Evolutionary conservation across 2,329 filamentous ascomycete genomes (phyloP).

Genomic region (Colletotrichum viniferum): DNA sequence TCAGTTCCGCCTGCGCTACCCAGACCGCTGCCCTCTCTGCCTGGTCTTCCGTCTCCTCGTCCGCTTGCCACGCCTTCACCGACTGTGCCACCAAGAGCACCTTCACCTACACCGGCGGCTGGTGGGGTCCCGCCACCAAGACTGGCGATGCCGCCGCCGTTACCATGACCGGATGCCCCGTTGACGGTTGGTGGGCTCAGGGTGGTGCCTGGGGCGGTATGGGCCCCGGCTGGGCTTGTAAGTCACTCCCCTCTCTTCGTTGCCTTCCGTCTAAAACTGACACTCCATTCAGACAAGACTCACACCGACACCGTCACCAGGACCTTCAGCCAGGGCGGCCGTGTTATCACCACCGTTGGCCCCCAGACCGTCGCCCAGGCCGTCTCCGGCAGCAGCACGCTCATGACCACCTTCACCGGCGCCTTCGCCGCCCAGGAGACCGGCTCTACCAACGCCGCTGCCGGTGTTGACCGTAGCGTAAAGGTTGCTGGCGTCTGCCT

Average conservation of each 20-base stretch:
- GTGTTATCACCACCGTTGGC: not conserved
- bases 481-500: conserved; percentile 22
- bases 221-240: conserved; percentile 24
- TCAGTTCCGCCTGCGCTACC: conserved; percentile 25
- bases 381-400: conserved; percentile 26
- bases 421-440: conserved; percentile 19
- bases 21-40: conserved; percentile 19
- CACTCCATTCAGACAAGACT: conserved; percentile 10
- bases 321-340: conserved; percentile 7
- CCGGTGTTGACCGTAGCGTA: not conserved
- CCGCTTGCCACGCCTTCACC: conserved; percentile 25
- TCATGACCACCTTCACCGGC: conserved; percentile 22
- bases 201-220: conserved; percentile 23
- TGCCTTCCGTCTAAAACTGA: not conserved
- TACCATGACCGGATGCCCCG: conserved; percentile 29
- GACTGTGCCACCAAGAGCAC: conserved; percentile 25
- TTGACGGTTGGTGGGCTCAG: conserved; percentile 27
- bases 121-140: conserved; percentile 16
- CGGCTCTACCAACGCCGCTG: not conserved
- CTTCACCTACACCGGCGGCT: conserved; percentile 27
- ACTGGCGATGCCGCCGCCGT: not conserved
- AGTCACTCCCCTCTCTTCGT: not conserved
- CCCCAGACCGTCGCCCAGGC: conserved; percentile 4
- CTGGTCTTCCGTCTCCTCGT: conserved; percentile 25
- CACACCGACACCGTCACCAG: conserved; percentile 24